phyloP scores from a whole-genome alignment of 2,329 filamentous ascomycete species.

The Plenodomus lindquistii region DNA sequence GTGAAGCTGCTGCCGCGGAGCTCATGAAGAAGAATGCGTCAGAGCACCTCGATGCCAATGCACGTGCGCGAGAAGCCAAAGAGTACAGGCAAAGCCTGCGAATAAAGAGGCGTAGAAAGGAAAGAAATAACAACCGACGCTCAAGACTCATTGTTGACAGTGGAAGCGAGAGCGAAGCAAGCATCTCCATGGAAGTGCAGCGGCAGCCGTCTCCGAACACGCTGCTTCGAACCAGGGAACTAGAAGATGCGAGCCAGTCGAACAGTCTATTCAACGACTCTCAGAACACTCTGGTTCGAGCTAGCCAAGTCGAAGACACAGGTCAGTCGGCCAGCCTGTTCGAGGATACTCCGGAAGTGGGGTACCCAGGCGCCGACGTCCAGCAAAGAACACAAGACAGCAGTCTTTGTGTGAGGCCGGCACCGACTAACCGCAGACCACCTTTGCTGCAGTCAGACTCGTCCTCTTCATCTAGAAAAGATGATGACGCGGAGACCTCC shows the following conservation, averaged over 20 bases:
- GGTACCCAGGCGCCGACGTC: neutral
- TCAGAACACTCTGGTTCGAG: too few species aligned
- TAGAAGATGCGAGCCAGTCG: conserved; percentile 8
- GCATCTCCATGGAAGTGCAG: conserved; percentile 2
- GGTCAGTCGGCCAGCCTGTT: too few species aligned
- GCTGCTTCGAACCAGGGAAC: neutral
- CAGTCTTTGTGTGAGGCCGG: neutral
- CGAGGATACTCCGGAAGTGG: neutral
- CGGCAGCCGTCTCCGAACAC: neutral
- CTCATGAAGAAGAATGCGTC: conserved; percentile 11
- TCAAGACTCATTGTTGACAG: conserved; percentile 8
- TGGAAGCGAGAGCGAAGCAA: conserved; percentile 21
- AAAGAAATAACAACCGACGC: conserved; percentile 7
- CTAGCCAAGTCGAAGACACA: too few species aligned
- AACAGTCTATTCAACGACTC: conserved; percentile 5
- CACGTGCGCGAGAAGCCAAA: neutral
- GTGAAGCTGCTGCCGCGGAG: conserved; percentile 3
- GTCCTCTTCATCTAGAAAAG: neutral
- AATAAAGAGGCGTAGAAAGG: conserved; percentile 18
- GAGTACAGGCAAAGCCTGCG: conserved; percentile 5
- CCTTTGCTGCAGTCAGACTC: conserved; percentile 24
- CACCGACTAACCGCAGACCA: conserved; percentile 7
- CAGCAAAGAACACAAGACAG: neutral
- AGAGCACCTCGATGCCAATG: neutral
- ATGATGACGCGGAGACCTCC: neutral